These are phyloP conservation scores for Austroboletus festivus DNA, from an alignment of 768 basidiomycete species.

Conservation along the genomic window DNA sequence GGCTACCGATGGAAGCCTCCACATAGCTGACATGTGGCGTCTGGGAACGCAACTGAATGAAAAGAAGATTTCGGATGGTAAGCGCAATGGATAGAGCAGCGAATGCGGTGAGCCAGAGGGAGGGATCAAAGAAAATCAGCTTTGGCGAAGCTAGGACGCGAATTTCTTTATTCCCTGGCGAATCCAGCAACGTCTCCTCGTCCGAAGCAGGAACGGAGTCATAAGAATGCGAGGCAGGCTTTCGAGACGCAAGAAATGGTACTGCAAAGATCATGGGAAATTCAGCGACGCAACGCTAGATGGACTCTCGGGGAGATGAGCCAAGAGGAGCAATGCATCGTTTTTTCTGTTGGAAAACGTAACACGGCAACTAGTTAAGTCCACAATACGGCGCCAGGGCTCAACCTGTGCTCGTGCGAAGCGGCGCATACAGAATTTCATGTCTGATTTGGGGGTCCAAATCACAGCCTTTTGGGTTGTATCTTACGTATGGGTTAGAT, in stretches of 20 bases:
- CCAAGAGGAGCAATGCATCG: too few species aligned
- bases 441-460: background rate
- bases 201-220: conserved; percentile 11
- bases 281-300: too few species aligned
- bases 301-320: too few species aligned
- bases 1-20: conserved; percentile 15
- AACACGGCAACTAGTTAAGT: too few species aligned
- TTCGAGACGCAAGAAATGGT: too few species aligned
- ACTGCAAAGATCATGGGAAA: too few species aligned
- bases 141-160: background rate
- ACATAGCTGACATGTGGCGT: background rate
- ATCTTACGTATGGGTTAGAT: conserved; percentile 1
- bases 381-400: too few species aligned
- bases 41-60: conserved; percentile 8
- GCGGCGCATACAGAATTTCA: too few species aligned
- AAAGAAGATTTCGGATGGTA: conserved; percentile 21
- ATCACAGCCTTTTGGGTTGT: conserved; percentile 2
- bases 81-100: conserved; percentile 17
- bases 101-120: conserved; percentile 18
- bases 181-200: conserved; percentile 13
- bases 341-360: too few species aligned
- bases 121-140: conserved; percentile 11
- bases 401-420: too few species aligned
- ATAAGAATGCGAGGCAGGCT: conserved; percentile 7
- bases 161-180: background rate